Conservation (phyloP, 2,329 filamentous ascomycete species). For the Hypoxylon sp. region DNA sequence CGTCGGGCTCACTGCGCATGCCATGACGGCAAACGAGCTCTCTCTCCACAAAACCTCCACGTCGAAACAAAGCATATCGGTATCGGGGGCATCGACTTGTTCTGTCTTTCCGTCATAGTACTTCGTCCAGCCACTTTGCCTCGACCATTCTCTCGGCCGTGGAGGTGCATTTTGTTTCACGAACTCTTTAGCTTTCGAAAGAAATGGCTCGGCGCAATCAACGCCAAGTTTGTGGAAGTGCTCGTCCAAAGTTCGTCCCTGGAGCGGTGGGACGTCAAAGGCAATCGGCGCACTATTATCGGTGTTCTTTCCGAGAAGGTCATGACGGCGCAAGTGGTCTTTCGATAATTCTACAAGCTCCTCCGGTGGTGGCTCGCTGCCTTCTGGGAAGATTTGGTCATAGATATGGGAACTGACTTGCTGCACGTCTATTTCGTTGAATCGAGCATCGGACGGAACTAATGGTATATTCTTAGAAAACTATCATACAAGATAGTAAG, state of each 20-base stretch:
- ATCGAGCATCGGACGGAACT: slow-evolving; percentile 74
- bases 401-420: slow-evolving; percentile 89
- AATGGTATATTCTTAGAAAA: slow-evolving; percentile 39
- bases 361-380: slow-evolving; percentile 69
- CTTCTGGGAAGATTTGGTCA: slow-evolving; percentile 81
- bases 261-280: slow-evolving; percentile 86
- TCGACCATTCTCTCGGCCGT: slow-evolving; percentile 79
- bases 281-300: slow-evolving; percentile 82
- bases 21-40: slow-evolving; percentile 94
- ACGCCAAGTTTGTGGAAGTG: slow-evolving; percentile 92
- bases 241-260: slow-evolving; percentile 87
- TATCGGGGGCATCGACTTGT: slow-evolving; percentile 81
- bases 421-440: slow-evolving; percentile 95
- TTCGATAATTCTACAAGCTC: slow-evolving; percentile 84
- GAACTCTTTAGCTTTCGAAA: slow-evolving; percentile 82
- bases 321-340: slow-evolving; percentile 87
- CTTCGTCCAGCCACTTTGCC: slow-evolving; percentile 91
- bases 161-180: slow-evolving; percentile 71
- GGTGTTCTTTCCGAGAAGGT: slow-evolving; percentile 90
- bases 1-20: slow-evolving; percentile 88
- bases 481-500: slow-evolving; percentile 15
- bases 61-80: slow-evolving; percentile 89
- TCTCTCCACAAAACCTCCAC: slow-evolving; percentile 98
- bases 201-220: slow-evolving; percentile 88
- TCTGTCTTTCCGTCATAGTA: slow-evolving; percentile 85